Base-by-base conservation (phyloP, 441 rosid genomes). In the Mallotus japonicus region DNA sequence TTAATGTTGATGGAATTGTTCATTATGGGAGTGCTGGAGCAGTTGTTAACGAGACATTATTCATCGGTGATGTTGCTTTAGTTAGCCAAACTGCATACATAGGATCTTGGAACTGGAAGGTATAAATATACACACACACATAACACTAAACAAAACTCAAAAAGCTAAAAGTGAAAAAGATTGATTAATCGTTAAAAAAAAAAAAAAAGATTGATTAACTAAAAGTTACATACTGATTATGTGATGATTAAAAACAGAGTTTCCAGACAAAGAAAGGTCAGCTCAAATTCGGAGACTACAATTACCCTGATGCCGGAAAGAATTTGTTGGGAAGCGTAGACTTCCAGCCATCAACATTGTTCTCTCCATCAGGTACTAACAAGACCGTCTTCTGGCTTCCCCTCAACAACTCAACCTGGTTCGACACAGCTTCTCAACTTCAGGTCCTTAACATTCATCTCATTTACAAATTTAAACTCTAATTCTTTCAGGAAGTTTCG, bases 21-120 rank as follows among this genome's bases (percentile, higher is more conserved):
- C 72, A 74, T 51, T 61, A 16, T 20, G 77, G 67, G 32, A 67
- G 42, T 5, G 77, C 72, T 10, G 67, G 67, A 34, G 40, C 54
- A 4, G 42, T 24, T 32, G 28, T 24, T 24, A 60, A 74, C 2
- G 50, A 59, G 8, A n/a, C 77, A 19, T 50, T 74, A 50, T n/a
- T 50, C 9, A 13, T 28, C 12, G 72, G 67, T 6, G 67, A 67
- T 46, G 77, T 74, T 46, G 17, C 9, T 50, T 51, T 65, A 11
- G 61, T 54, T 17, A 0, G 10, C 2, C 17, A 67, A 17, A 62
- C 40, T 50, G 72, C 62, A 49, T 61, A 19, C 67, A 28, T 22
- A 2, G 59, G 42, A n/a, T 12, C 58, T 68, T 17, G 17, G 53
- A 4, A 74, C 1, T 74, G 67, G 72, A 20, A 19, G 77, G 72